Evolutionary conservation across 805 yeast species (phyloP).

Genomic region (Candida sonorensis): DNA sequence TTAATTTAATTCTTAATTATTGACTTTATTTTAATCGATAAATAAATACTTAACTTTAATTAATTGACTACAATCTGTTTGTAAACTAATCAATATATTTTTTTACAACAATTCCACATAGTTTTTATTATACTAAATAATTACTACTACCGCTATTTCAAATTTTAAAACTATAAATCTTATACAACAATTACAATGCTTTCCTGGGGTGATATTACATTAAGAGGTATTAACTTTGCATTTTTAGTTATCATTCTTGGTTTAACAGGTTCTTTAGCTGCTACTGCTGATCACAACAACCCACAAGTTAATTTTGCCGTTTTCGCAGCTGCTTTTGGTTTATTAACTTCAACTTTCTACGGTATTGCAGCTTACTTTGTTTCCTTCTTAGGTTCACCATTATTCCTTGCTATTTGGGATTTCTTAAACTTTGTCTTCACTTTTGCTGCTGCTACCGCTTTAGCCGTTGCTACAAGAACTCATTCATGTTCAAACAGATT

Average conservation of each 20-base stretch:
- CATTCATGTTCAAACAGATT: constrained; percentile 74
- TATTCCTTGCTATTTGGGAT: constrained; percentile 67
- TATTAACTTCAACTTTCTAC: constrained; percentile 73
- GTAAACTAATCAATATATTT: no score
- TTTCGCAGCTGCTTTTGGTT: constrained; percentile 82
- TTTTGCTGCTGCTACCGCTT: constrained; percentile 89
- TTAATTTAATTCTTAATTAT: background rate
- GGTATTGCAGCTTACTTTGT: constrained; percentile 74
- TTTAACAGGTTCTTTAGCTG: constrained; percentile 81
- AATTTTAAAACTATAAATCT: no score
- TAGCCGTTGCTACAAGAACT: constrained; percentile 82
- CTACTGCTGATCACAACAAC: constrained; percentile 44
- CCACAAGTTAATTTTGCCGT: constrained; percentile 87
- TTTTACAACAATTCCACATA: constrained; percentile 6
- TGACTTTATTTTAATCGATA: constrained; percentile 2
- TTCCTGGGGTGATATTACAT: constrained; percentile 69
- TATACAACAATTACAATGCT: no score
- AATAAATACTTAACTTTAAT: background rate
- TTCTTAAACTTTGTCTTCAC: constrained; percentile 87
- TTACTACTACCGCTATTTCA: no score
- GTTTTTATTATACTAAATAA: constrained; percentile 53
- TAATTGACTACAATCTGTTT: constrained; percentile 1
- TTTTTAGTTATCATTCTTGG: constrained; percentile 79
- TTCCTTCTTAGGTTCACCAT: constrained; percentile 81
- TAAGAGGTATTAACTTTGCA: constrained; percentile 69